These are phyloP conservation scores for Spongospora subterranea DNA, from an alignment of 208 protist genomes.

Conservation along the genomic window DNA sequence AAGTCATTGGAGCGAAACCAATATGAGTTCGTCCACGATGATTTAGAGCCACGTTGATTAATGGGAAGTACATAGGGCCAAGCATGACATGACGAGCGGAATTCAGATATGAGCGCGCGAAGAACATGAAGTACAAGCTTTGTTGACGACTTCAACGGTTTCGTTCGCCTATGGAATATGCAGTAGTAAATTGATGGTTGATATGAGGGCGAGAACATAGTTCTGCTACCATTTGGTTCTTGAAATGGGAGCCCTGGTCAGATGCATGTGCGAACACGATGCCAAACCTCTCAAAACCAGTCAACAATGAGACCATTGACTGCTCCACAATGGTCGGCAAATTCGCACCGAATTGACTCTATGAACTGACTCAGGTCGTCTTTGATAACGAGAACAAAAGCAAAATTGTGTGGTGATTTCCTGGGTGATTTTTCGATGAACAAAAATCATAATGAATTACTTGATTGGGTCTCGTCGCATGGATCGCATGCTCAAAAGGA, in stretches of 20 bases:
- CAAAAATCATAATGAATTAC: constrained; percentile 19
- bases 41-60: not conserved
- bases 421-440: not conserved
- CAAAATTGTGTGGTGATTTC: not conserved
- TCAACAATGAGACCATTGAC: not conserved
- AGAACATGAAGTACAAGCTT: too few relatives aligned
- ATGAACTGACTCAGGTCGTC: not conserved
- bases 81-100: not conserved
- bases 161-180: not conserved
- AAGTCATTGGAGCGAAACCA: not conserved
- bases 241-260: not conserved
- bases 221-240: not conserved
- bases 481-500: not conserved
- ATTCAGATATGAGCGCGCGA: not conserved
- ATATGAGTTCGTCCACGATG: not conserved
- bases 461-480: not conserved
- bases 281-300: not conserved
- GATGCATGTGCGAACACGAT: not conserved
- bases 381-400: not conserved
- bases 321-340: not conserved
- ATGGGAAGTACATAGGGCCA: not conserved
- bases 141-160: not conserved
- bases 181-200: not conserved
- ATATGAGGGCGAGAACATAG: not conserved
- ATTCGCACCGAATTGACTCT: not conserved